Evolutionary conservation across 495 filamentous ascomycete species (phyloP).

Genomic region (Aspergillus affinis): DNA sequence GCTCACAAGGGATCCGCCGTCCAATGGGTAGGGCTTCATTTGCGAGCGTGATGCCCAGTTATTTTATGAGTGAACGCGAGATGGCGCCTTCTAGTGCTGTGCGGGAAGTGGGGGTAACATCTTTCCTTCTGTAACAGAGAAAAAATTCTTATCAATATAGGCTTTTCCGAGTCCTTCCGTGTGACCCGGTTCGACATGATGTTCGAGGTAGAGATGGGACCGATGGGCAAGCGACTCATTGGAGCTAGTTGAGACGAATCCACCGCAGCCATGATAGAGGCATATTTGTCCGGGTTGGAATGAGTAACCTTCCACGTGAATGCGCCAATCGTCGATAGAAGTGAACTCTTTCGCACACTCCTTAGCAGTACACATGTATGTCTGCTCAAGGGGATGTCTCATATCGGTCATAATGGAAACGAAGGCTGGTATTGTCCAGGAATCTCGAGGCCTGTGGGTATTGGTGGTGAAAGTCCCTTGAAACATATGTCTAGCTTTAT

Average conservation of each 20-base stretch:
- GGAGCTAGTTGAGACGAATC: background rate
- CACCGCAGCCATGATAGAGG: background rate
- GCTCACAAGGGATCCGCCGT: background rate
- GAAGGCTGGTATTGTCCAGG: background rate
- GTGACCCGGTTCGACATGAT: background rate
- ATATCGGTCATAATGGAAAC: constrained; percentile 1
- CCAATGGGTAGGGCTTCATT: background rate
- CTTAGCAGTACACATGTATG: background rate
- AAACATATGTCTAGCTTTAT: background rate
- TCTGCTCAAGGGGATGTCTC: constrained; percentile 2
- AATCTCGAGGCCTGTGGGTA: background rate
- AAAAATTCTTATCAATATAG: background rate
- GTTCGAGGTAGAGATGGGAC: background rate
- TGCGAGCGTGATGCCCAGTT: background rate
- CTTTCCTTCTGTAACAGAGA: background rate
- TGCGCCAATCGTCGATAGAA: background rate
- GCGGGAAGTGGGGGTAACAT: too few relatives aligned
- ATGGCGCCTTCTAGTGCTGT: background rate
- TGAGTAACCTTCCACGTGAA: background rate
- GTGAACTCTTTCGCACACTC: background rate
- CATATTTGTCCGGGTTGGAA: background rate
- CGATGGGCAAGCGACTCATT: constrained; percentile 1
- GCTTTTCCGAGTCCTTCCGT: background rate
- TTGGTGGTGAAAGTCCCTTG: background rate
- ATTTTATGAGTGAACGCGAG: background rate